Evolutionary conservation across 108 stramenopile genomes (phyloP), one percentile per base, ranked within the genome.

Genomic region (Pelagomonas calceolata): DNA sequence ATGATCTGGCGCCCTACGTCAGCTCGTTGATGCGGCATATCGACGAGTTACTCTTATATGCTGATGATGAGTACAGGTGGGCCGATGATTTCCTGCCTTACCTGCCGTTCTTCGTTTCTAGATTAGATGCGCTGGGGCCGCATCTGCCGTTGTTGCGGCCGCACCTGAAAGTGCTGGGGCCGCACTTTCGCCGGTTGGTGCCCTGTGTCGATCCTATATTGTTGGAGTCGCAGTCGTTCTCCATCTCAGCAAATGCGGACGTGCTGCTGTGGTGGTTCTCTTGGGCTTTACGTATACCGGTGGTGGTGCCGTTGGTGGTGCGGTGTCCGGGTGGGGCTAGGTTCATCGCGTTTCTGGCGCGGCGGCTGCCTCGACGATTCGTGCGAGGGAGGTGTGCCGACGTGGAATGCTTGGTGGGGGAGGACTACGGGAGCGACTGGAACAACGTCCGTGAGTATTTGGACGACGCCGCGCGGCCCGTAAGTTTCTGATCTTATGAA

Each of bases 191-290:
- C n/a, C 21, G 31, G 5, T 35, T 73, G 14, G 44, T 34, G 5
- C 65, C 87, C 46, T 78, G 82, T 68, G 80, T 87, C 26, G 43
- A 34, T n/a, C 65, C 36, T 10, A 29, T 35, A 26, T 32, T 43
- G 21, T 9, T 64, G 32, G 43, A 32, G 16, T 18, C 46, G 32
- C 9, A 5, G 39, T 10, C 5, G 9, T 43, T 43, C 39, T 5
- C 5, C 39, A 83, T 85, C 33, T 80, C 79, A 46, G 87, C 84
- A 33, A 86, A 90, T 74, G 80, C 86, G 78, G 89, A 90, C 66
- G 81, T 89, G 15, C 73, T 89, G 70, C 63, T 89, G n/a, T 89
- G 79, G 67, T 89, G 80, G 69, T 84, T 89, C 65, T 86, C 87
- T 0, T 89, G 89, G 89, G 81, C 85, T 0, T 69, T 89, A 36